Percentiles rank a stretch among this genome's conserved stretches.
These are phyloP conservation scores for Myxozyma nipponensis DNA, from an alignment of 805 yeast genomes.

Conservation along the genomic window DNA sequence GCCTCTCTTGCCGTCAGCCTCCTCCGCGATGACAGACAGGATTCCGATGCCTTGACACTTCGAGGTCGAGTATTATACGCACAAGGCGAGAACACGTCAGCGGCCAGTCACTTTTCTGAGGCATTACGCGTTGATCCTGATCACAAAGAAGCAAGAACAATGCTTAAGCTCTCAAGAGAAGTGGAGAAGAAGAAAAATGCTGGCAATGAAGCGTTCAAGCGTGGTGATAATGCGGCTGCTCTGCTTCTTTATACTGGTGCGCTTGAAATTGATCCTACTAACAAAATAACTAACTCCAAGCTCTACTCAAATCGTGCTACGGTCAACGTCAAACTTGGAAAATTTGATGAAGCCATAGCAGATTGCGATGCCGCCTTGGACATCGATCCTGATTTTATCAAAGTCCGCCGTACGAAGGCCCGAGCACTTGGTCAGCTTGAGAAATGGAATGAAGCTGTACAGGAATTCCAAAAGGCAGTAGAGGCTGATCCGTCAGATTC, in stretches of 20 bases:
- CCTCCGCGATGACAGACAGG: slow-evolving; percentile 37
- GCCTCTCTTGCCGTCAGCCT: slow-evolving; percentile 38
- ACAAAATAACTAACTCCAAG: slow-evolving; percentile 45
- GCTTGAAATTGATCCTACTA: slow-evolving; percentile 56
- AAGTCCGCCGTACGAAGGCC: slow-evolving; percentile 48
- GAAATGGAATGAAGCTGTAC: slow-evolving; percentile 40
- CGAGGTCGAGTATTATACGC: slow-evolving; percentile 39
- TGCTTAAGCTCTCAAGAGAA: slow-evolving; percentile 35
- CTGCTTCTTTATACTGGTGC: slow-evolving; percentile 70
- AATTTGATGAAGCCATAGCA: slow-evolving; percentile 68
- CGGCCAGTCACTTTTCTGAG: slow-evolving; percentile 39
- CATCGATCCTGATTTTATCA: slow-evolving; percentile 63
- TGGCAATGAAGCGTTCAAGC: slow-evolving; percentile 72
- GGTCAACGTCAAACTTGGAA: slow-evolving; percentile 72
- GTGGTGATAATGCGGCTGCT: slow-evolving; percentile 61
- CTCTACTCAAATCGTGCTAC: slow-evolving; percentile 86
- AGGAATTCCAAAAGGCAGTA: slow-evolving; percentile 38
- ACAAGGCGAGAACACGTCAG: slow-evolving; percentile 40
- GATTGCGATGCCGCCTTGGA: slow-evolving; percentile 71
- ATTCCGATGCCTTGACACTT: slow-evolving; percentile 41
- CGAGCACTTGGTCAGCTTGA: slow-evolving; percentile 41
- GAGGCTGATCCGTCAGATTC: slow-evolving; percentile 40
- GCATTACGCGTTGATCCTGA: slow-evolving; percentile 45
- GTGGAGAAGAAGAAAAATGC: slow-evolving; percentile 39
- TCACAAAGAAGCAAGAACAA: slow-evolving; percentile 35